A percentile compares a stretch with the other conserved stretches of the same genome.
These are phyloP conservation scores for Hyaloperonospora brassicae DNA, from an alignment of 352 stramenopile genomes.

Conservation along the genomic window DNA sequence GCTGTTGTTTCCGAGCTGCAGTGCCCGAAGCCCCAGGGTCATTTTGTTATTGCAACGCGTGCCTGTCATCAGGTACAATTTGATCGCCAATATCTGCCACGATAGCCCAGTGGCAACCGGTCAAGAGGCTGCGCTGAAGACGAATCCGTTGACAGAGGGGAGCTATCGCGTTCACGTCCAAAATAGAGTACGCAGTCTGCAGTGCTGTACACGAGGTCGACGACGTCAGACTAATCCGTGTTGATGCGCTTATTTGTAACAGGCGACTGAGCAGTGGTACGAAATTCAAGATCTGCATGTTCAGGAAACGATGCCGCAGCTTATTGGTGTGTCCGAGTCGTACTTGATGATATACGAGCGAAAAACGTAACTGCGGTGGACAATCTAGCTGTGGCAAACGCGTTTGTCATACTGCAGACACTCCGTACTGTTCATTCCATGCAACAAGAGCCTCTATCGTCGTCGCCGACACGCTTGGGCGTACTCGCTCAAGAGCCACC, in stretches of 20 bases:
- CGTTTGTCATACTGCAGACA: conserved; percentile 37
- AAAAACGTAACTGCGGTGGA: conserved; percentile 41
- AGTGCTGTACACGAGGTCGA: neutral
- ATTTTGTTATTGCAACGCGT: conserved; percentile 7
- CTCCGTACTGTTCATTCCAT: conserved; percentile 70
- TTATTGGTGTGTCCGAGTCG: conserved; percentile 95
- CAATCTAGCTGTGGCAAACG: conserved; percentile 17
- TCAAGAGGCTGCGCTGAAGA: conserved; percentile 80
- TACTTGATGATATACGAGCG: conserved; percentile 89
- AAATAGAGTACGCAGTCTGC: conserved; percentile 62
- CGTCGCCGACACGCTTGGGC: conserved; percentile 57
- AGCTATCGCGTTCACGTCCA: conserved; percentile 95
- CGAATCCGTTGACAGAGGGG: conserved; percentile 92
- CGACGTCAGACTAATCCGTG: conserved; percentile 9
- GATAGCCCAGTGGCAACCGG: conserved; percentile 90
- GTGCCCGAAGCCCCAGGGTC: neutral
- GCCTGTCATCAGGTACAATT: conserved; percentile 90
- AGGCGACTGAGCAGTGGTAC: conserved; percentile 95
- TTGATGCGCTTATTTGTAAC: conserved; percentile 9
- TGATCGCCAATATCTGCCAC: conserved; percentile 97
- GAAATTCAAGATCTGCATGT: conserved; percentile 98
- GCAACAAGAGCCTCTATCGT: conserved; percentile 45
- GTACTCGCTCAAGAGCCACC: conserved; percentile 45
- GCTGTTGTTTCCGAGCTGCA: neutral
- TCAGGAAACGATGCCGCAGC: conserved; percentile 95